Evolutionary conservation across 1,139 yeast species (phyloP).

Genomic region (Saccharomyces hybrid): DNA sequence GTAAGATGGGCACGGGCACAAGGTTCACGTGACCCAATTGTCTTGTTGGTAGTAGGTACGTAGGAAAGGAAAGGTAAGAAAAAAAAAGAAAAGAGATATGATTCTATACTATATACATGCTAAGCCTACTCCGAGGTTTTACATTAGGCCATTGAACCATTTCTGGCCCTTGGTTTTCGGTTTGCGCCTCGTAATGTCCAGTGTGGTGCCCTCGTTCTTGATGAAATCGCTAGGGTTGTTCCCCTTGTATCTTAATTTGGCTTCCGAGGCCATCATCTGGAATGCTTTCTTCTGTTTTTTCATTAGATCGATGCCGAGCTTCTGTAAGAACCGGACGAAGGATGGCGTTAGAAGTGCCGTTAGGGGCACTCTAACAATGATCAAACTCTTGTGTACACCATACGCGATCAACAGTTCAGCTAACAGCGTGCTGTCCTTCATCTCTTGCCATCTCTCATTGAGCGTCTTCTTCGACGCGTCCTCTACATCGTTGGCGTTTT

Average conservation of each 20-base stretch:
- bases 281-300: slow-evolving; percentile 23
- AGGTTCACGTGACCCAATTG: neutral
- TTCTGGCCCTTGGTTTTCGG: slow-evolving; percentile 22
- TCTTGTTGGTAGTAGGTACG: neutral
- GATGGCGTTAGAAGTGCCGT: slow-evolving; percentile 91
- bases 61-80: neutral
- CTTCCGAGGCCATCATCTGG: slow-evolving; percentile 22
- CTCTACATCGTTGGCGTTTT: slow-evolving; percentile 7
- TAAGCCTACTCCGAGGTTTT: neutral
- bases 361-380: slow-evolving; percentile 73
- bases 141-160: slow-evolving; percentile 30
- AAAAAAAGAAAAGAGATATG: neutral
- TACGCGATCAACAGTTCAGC: slow-evolving; percentile 86
- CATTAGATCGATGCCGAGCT: slow-evolving; percentile 63
- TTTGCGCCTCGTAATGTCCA: slow-evolving; percentile 5
- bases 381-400: slow-evolving; percentile 80
- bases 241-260: slow-evolving; percentile 25
- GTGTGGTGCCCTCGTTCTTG: slow-evolving; percentile 14
- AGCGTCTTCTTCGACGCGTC: slow-evolving; percentile 17
- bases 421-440: slow-evolving; percentile 37
- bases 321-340: slow-evolving; percentile 55
- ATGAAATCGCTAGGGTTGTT: slow-evolving; percentile 25
- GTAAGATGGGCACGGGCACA: neutral
- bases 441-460: slow-evolving; percentile 15
- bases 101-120: neutral